These are phyloP conservation scores for Neurospora crassa DNA, from an alignment of 2,329 filamentous ascomycete genomes.

Conservation along the genomic window DNA sequence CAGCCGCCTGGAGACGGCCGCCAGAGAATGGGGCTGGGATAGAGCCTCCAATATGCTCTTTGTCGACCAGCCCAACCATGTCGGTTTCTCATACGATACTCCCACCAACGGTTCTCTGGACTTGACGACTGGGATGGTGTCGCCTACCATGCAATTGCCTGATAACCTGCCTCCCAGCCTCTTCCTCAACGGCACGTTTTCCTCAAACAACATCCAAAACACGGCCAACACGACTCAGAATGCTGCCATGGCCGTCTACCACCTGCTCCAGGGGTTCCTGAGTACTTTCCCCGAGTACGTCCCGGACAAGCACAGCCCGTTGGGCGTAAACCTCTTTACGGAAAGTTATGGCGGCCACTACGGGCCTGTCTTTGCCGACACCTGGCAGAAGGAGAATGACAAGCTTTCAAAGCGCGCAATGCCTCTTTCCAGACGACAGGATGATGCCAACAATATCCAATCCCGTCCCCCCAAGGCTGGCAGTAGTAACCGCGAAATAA, in stretches of 20 bases:
- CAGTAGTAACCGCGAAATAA: slow-evolving; percentile 29
- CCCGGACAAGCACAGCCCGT: slow-evolving; percentile 34
- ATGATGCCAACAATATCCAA: not conserved
- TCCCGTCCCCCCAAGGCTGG: not conserved
- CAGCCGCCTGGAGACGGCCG: slow-evolving; percentile 42
- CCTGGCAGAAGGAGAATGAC: slow-evolving; percentile 53
- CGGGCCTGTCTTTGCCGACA: slow-evolving; percentile 52
- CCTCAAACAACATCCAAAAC: slow-evolving; percentile 36
- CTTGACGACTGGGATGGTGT: slow-evolving; percentile 31
- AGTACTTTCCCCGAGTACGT: slow-evolving; percentile 48
- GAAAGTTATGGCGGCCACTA: slow-evolving; percentile 66
- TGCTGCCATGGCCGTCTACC: slow-evolving; percentile 53
- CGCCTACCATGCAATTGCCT: slow-evolving; percentile 16
- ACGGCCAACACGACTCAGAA: slow-evolving; percentile 47
- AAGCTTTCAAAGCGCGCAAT: slow-evolving; percentile 35
- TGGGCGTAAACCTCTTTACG: slow-evolving; percentile 56
- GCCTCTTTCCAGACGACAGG: slow-evolving; percentile 20
- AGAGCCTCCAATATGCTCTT: slow-evolving; percentile 44
- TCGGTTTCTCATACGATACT: slow-evolving; percentile 59
- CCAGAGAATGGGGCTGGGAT: slow-evolving; percentile 58
- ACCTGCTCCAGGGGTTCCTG: slow-evolving; percentile 54
- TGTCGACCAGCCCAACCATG: slow-evolving; percentile 59
- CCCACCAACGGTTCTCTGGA: slow-evolving; percentile 51
- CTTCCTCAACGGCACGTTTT: slow-evolving; percentile 56
- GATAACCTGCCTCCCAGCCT: slow-evolving; percentile 17